Evolutionary conservation across 192 early-diverging fungal genomes (phyloP).

Genomic region (Coemansia sp.): DNA sequence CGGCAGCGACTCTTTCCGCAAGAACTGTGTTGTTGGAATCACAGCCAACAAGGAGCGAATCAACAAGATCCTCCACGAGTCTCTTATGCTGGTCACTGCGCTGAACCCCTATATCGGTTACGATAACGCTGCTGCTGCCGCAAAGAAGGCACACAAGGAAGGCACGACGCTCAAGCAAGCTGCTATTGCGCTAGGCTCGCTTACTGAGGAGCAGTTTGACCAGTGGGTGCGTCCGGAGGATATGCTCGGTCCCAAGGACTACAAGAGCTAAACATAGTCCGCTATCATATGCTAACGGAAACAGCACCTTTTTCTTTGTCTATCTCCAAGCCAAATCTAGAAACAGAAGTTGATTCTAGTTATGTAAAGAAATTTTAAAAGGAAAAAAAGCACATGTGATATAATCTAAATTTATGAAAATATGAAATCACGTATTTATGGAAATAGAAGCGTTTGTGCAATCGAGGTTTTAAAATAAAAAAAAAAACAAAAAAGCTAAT

Average conservation of each 20-base stretch:
- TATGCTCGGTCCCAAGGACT: slow-evolving; percentile 73
- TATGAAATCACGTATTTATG: too few species aligned
- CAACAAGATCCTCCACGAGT: slow-evolving; percentile 83
- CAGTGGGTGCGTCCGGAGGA: slow-evolving; percentile 93
- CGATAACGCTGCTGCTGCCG: slow-evolving; percentile 88
- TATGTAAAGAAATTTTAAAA: not conserved
- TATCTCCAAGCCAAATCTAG: too few species aligned
- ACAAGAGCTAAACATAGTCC: slow-evolving; percentile 32
- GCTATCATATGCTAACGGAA: too few species aligned
- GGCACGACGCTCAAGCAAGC: slow-evolving; percentile 86
- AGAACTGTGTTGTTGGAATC: slow-evolving; percentile 96
- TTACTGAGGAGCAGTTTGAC: slow-evolving; percentile 91
- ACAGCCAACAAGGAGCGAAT: slow-evolving; percentile 91
- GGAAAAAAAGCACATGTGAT: not conserved
- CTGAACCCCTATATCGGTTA: slow-evolving; percentile 97
- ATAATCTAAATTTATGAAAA: too few species aligned
- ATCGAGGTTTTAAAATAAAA: slow-evolving; percentile 2
- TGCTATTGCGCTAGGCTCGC: slow-evolving; percentile 80
- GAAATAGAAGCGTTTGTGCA: too few species aligned
- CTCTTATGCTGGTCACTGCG: slow-evolving; percentile 97
- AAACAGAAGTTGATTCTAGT: too few species aligned
- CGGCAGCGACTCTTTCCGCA: slow-evolving; percentile 87
- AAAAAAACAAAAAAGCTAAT: too few species aligned
- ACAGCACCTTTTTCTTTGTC: too few species aligned
- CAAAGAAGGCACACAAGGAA: slow-evolving; percentile 97